phyloP scores from a whole-genome alignment of 306 rosid species.

The Oemleria cerasiformis region DNA sequence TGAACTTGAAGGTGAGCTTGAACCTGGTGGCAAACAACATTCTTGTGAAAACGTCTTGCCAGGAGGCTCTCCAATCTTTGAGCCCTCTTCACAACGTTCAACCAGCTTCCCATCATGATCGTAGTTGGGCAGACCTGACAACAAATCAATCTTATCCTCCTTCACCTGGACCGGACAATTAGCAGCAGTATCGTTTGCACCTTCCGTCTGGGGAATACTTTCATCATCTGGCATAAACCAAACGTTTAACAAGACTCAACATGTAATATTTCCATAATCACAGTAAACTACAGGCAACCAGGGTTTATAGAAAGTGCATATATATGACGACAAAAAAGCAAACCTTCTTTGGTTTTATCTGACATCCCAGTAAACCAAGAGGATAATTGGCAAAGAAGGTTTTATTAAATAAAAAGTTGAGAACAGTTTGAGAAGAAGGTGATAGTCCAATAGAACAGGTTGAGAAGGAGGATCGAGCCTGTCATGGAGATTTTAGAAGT shows the following conservation, averaged over 20 bases:
- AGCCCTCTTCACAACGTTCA: constrained; percentile 28
- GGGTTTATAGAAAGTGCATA: not conserved
- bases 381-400: not conserved
- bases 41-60: constrained; percentile 23
- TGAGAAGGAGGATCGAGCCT: too few relatives aligned
- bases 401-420: too few relatives aligned
- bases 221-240: constrained; percentile 41
- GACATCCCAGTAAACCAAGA: not conserved
- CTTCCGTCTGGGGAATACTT: constrained; percentile 14
- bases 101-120: constrained; percentile 20
- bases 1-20: constrained; percentile 24
- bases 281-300: not conserved
- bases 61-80: constrained; percentile 17
- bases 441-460: too few relatives aligned
- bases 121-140: constrained; percentile 17
- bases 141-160: constrained; percentile 25
- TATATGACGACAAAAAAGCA: not conserved
- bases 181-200: constrained; percentile 24
- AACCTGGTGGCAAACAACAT: constrained; percentile 24
- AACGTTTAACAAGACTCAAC: constrained; percentile 2
- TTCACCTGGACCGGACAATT: constrained; percentile 17
- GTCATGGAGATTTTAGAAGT: too few relatives aligned
- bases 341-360: not conserved
- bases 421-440: too few relatives aligned
- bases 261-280: not conserved